These are phyloP conservation scores for Thalia dealbata DNA, from an alignment of 176 grass and related monocot species.

Conservation along the genomic window DNA sequence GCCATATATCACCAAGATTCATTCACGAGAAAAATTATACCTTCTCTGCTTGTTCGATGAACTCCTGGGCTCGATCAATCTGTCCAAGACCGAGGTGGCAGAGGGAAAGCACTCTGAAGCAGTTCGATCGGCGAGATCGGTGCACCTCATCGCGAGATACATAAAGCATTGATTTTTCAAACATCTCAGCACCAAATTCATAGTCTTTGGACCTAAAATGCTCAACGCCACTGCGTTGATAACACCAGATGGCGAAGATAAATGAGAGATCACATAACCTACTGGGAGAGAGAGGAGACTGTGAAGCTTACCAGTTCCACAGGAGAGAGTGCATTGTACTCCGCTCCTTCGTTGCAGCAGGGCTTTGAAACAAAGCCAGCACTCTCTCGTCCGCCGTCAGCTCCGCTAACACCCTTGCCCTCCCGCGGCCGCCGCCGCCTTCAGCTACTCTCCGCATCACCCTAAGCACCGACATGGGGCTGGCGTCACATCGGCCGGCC, in stretches of 20 bases:
- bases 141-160: slow-evolving; percentile 60
- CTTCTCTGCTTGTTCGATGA: slow-evolving; percentile 67
- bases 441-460: slow-evolving; percentile 55
- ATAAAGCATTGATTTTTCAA: slow-evolving; percentile 94
- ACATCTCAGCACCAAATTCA: slow-evolving; percentile 46
- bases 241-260: slow-evolving; percentile 16
- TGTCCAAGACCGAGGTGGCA: slow-evolving; percentile 61
- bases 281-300: neutral
- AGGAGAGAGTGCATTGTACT: slow-evolving; percentile 70
- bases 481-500: slow-evolving; percentile 36
- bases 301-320: slow-evolving; percentile 64
- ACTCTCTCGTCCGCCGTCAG: slow-evolving; percentile 75
- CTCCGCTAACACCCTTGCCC: slow-evolving; percentile 50
- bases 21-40: slow-evolving; percentile 12
- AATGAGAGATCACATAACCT: slow-evolving; percentile 2
- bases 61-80: slow-evolving; percentile 76
- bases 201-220: slow-evolving; percentile 73
- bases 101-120: slow-evolving; percentile 69
- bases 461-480: slow-evolving; percentile 45
- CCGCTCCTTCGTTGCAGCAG: slow-evolving; percentile 41
- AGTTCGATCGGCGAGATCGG: slow-evolving; percentile 54
- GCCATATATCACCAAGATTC: neutral
- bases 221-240: slow-evolving; percentile 47
- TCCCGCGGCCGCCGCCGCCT: slow-evolving; percentile 17
- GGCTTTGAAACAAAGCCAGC: slow-evolving; percentile 45